phyloP scores from a whole-genome alignment of 495 filamentous ascomycete genomes.

The Aspergillus campestris region DNA sequence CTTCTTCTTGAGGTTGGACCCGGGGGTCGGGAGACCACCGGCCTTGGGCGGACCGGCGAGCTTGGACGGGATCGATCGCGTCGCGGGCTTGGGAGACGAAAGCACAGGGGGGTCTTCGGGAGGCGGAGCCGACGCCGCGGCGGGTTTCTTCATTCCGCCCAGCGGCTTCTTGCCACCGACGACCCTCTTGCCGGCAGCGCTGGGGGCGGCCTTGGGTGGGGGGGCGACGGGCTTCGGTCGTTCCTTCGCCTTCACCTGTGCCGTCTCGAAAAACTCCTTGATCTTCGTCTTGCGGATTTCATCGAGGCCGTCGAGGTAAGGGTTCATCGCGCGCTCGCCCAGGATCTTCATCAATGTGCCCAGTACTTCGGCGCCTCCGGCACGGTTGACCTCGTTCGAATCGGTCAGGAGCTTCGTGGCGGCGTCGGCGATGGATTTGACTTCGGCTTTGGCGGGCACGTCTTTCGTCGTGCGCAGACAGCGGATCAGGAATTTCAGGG shows the following conservation, averaged over 20 bases:
- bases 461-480: conserved; percentile 78
- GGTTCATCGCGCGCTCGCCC: conserved; percentile 93
- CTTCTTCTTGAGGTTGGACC: conserved; percentile 62
- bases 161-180: conserved; percentile 46
- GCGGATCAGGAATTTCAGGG: conserved; percentile 80
- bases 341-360: conserved; percentile 98
- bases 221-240: conserved; percentile 77
- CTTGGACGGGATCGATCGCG: conserved; percentile 53
- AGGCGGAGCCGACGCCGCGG: conserved; percentile 49
- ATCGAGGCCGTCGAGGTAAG: conserved; percentile 88
- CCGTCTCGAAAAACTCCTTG: conserved; percentile 87
- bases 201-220: conserved; percentile 48
- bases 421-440: conserved; percentile 75
- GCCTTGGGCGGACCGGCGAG: conserved; percentile 59
- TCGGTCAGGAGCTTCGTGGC: conserved; percentile 85
- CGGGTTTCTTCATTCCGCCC: conserved; percentile 43
- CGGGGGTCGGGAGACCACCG: conserved; percentile 47
- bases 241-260: conserved; percentile 94
- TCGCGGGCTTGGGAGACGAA: conserved; percentile 49
- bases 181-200: conserved; percentile 35
- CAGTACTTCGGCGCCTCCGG: conserved; percentile 82
- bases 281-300: conserved; percentile 95
- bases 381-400: conserved; percentile 71
- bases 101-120: conserved; percentile 46
- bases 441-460: conserved; percentile 73